A percentile compares a stretch with the other conserved stretches of the same genome.
phyloP scores from a whole-genome alignment of 163 green algal species.

The Scenedesmus sp. region DNA sequence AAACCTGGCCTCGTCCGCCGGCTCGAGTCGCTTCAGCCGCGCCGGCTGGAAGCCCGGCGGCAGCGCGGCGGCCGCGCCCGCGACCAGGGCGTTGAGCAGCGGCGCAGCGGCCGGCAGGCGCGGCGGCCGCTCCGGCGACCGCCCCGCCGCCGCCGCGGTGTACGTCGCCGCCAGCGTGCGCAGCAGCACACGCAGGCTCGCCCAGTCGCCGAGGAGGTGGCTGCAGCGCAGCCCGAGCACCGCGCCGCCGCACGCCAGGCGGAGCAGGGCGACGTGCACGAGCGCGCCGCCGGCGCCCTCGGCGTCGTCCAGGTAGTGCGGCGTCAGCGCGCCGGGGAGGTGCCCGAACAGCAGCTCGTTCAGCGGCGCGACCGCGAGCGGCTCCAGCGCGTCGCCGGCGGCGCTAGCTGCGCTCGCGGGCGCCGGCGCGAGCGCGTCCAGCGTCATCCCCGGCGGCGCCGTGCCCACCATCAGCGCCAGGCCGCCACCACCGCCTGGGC shows the following conservation, averaged over 20 bases:
- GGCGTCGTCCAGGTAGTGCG: constrained; percentile 19
- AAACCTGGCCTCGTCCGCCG: constrained; percentile 8
- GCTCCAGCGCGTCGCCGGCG: background rate
- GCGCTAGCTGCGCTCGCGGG: background rate
- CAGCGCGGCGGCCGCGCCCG: background rate
- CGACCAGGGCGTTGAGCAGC: constrained; percentile 23
- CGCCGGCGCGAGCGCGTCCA: too few species aligned
- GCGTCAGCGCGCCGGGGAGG: constrained; percentile 13
- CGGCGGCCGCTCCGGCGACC: background rate
- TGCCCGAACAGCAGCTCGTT: constrained; percentile 27
- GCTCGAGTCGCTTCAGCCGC: constrained; percentile 22
- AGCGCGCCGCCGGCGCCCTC: too few species aligned
- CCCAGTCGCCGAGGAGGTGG: constrained; percentile 33
- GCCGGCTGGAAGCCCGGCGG: background rate
- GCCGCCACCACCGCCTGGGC: too few species aligned
- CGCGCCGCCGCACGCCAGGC: background rate
- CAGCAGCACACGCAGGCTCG: constrained; percentile 16
- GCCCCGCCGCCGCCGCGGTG: background rate
- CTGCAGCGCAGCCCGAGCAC: constrained; percentile 16
- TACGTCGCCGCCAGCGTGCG: constrained; percentile 13
- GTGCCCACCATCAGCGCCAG: too few species aligned
- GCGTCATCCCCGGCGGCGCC: too few species aligned
- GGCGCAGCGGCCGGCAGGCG: constrained; percentile 6
- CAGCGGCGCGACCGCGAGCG: too few species aligned
- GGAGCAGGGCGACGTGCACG: constrained; percentile 11